Evolutionary conservation across 1,284 basidiomycete genomes (phyloP).

Genomic region (Ustilago tritici): DNA sequence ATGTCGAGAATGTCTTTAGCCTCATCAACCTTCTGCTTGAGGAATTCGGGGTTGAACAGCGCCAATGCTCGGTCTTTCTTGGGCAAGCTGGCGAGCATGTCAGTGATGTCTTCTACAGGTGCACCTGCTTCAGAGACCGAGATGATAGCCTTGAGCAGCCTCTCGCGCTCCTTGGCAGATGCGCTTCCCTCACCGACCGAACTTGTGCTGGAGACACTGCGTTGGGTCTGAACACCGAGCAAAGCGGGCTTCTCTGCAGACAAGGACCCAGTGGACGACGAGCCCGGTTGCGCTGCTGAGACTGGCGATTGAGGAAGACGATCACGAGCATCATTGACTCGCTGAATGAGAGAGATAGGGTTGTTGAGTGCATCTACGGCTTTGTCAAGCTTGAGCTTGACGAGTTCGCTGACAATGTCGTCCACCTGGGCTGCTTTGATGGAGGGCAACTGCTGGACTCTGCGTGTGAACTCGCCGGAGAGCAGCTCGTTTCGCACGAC

Average conservation of each 20-base stretch:
- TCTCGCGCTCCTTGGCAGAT: slow-evolving; percentile 73
- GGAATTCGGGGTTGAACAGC: slow-evolving; percentile 84
- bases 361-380: slow-evolving; percentile 82
- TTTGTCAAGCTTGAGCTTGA: slow-evolving; percentile 78
- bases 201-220: slow-evolving; percentile 47
- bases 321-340: slow-evolving; percentile 71
- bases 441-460: slow-evolving; percentile 73
- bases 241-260: slow-evolving; percentile 17
- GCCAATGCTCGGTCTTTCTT: slow-evolving; percentile 90
- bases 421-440: slow-evolving; percentile 72
- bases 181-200: slow-evolving; percentile 41
- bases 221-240: slow-evolving; percentile 32
- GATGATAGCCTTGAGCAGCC: slow-evolving; percentile 75
- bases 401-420: slow-evolving; percentile 77
- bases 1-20: slow-evolving; percentile 77
- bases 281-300: background rate
- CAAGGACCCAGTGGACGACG: slow-evolving; percentile 2
- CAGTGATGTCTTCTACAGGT: slow-evolving; percentile 72
- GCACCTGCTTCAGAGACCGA: slow-evolving; percentile 36
- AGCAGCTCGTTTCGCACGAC: slow-evolving; percentile 85
- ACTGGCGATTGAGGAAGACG: slow-evolving; percentile 25
- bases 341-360: slow-evolving; percentile 75
- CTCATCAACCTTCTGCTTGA: slow-evolving; percentile 82
- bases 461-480: slow-evolving; percentile 81
- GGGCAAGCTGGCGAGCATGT: slow-evolving; percentile 83